Evolutionary conservation across 495 filamentous ascomycete species (phyloP), one percentile per base, ranked within the genome.

Genomic region (Parmelia sp.): DNA sequence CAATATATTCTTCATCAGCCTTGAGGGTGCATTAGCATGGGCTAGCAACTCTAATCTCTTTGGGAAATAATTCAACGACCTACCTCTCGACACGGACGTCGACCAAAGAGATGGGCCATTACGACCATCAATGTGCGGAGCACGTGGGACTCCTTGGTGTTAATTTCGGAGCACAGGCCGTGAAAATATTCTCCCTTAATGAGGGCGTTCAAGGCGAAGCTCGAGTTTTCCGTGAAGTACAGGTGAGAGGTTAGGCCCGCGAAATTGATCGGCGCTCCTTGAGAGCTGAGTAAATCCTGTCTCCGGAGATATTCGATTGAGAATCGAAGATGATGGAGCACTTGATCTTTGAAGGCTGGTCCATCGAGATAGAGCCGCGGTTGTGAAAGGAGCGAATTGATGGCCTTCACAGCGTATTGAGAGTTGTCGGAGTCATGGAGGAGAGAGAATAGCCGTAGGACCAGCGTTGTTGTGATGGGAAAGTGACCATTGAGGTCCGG

Each of bases 401-500:
- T 80, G 0, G 83, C 82, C n/a, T 77, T 77, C 19, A 76, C 77
- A 9, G 87, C 87, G 66, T 83, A 87, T 37, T 74, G 68, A 4
- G 86, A 83, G 57, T 82, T 76, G 12, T 83, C 77, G 0, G 89
- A 88, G 11, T 85, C 83, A 67, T 88, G 78, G 9, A 91, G 74
- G 2, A 91, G 75, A 9, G 79, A 83, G 63, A 87, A 86, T 1
- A 92, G 72, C 6, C 89, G 82, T 9, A 92, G 76, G 0, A 92
- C 81, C 14, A 92, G 75, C 7, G 84, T 88, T 0, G 88, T 90
- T 0, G 88, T 88, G 36, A 90, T 82, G 0, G 89, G 89, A 65
- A 92, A 92, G 73, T 92, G 89, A 0, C 89, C 89, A 49, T 83
- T 87, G 1, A 92, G 77, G 51, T 87, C 84, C 7, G 89, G 89